These are phyloP conservation scores for Tuber microsphaerosporum DNA, from an alignment of 495 filamentous ascomycete species.

Conservation along the genomic window DNA sequence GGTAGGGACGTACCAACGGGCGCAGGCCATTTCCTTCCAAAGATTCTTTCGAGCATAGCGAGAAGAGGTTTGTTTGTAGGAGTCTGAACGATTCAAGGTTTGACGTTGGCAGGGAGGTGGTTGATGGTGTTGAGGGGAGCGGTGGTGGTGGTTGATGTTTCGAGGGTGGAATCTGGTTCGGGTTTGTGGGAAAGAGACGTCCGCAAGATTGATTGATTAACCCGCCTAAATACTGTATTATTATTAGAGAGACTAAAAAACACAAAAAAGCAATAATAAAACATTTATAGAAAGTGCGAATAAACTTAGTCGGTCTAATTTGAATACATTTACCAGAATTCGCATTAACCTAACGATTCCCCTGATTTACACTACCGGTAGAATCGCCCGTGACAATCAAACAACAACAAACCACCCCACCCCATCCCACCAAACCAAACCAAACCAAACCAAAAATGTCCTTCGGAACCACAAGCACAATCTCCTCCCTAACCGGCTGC, in stretches of 20 bases:
- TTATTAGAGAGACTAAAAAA: background rate
- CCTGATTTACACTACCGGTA: background rate
- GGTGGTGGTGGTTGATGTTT: conserved; percentile 27
- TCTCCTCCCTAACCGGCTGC: conserved; percentile 54
- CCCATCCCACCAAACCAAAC: background rate
- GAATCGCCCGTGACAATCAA: background rate
- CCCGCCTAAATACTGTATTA: background rate
- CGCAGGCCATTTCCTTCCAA: conserved; percentile 81
- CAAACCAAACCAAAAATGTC: conserved; percentile 16
- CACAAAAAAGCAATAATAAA: background rate
- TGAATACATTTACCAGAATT: background rate
- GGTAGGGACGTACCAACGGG: conserved; percentile 64
- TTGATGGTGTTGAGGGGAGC: conserved; percentile 35
- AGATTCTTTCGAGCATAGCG: conserved; percentile 54
- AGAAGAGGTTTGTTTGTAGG: background rate
- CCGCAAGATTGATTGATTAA: conserved; percentile 18
- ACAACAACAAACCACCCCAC: background rate
- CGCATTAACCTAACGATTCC: background rate
- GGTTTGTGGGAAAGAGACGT: conserved; percentile 3
- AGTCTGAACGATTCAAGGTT: background rate
- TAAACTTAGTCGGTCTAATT: background rate
- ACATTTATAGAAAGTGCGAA: background rate
- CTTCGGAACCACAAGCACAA: conserved; percentile 25
- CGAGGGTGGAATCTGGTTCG: conserved; percentile 24
- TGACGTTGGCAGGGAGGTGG: conserved; percentile 15